phyloP scores from a whole-genome alignment of 2,329 filamentous ascomycete genomes.

The Trichophyton mentagrophytes region DNA sequence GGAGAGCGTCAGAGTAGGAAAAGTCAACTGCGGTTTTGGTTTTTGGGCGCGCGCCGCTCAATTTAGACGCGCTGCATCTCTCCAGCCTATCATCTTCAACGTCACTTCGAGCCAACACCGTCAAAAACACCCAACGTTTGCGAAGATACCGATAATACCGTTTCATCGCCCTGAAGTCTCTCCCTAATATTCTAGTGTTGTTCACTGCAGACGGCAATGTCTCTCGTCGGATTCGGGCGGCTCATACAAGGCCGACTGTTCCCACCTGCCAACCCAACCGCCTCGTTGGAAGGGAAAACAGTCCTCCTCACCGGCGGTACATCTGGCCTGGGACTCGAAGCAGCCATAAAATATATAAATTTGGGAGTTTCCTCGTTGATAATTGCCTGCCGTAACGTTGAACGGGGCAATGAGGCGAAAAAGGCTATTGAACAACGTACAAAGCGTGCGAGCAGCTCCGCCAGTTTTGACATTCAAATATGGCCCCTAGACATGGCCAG shows the following conservation, averaged over 20 bases:
- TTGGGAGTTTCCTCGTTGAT: constrained; percentile 34
- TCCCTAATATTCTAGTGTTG: no score
- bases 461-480: constrained; percentile 25
- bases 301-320: constrained; percentile 41
- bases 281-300: constrained; percentile 34
- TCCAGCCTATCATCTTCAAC: neutral
- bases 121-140: neutral
- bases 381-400: constrained; percentile 33
- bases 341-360: constrained; percentile 36
- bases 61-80: neutral
- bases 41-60: neutral
- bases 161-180: neutral
- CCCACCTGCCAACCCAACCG: constrained; percentile 25
- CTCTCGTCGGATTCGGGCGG: constrained; percentile 6
- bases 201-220: neutral
- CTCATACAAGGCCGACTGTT: constrained; percentile 13
- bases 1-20: neutral
- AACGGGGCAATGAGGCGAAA: constrained; percentile 34
- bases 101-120: neutral
- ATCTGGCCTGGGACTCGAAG: constrained; percentile 39
- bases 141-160: neutral
- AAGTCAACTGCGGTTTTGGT: neutral
- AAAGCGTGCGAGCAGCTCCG: neutral
- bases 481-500: constrained; percentile 37
- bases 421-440: constrained; percentile 23